These are phyloP conservation scores for Immersiella caudata DNA, from an alignment of 495 filamentous ascomycete genomes.

Conservation along the genomic window DNA sequence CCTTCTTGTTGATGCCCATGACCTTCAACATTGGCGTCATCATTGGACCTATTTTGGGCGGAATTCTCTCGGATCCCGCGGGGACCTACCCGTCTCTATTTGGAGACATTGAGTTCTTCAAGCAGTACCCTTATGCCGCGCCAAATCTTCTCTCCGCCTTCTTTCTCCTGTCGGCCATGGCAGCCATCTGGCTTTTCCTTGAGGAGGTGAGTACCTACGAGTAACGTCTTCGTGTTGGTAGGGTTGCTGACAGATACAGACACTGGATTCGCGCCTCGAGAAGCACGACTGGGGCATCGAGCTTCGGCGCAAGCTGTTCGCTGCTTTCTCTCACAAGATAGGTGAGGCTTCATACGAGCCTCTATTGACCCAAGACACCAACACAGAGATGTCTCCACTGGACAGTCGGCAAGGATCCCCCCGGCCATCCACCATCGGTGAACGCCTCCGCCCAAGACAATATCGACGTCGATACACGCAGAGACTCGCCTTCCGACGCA, in stretches of 20 bases:
- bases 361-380: conserved; percentile 25
- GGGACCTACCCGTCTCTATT: conserved; percentile 68
- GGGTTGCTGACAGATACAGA: conserved; percentile 46
- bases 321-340: conserved; percentile 21
- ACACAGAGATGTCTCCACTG: conserved; percentile 37
- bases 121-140: conserved; percentile 70
- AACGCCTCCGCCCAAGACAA: conserved; percentile 14
- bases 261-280: conserved; percentile 51
- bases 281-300: conserved; percentile 53
- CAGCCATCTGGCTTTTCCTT: conserved; percentile 63
- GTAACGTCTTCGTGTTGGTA: background rate
- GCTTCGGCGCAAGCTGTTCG: conserved; percentile 35
- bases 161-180: conserved; percentile 61
- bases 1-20: conserved; percentile 72
- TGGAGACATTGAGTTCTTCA: conserved; percentile 68
- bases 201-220: conserved; percentile 62
- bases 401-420: background rate
- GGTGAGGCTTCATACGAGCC: conserved; percentile 21
- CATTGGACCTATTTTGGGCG: conserved; percentile 75
- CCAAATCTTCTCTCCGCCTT: conserved; percentile 74
- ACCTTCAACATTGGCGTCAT: conserved; percentile 79
- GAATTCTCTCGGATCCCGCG: conserved; percentile 74
- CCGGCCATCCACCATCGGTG: conserved; percentile 17
- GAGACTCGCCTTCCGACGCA: conserved; percentile 67
- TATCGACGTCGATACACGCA: conserved; percentile 39